Conservation (phyloP, 208 protist species). For the Leishmania guyanensis region DNA sequence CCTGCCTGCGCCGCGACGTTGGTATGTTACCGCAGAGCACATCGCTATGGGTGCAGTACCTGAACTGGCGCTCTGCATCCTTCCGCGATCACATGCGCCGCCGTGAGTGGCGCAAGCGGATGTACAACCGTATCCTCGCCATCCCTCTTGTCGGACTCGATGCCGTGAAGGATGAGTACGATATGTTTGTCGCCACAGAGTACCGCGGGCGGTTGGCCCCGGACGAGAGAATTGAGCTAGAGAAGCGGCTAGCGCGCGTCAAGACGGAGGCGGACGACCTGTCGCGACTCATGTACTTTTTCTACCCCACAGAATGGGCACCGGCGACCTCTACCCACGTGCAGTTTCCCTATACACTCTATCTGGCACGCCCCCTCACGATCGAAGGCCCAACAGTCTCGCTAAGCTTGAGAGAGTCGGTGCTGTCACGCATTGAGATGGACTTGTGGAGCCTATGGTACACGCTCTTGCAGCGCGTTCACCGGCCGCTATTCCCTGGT, state of each 20-base stretch:
- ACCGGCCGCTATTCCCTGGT: slow-evolving; percentile 37
- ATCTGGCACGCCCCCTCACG: slow-evolving; percentile 50
- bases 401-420: slow-evolving; percentile 23
- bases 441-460: slow-evolving; percentile 68
- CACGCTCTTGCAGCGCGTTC: slow-evolving; percentile 46
- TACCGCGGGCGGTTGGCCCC: slow-evolving; percentile 53
- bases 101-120: slow-evolving; percentile 64
- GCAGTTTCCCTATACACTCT: slow-evolving; percentile 36
- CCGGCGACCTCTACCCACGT: slow-evolving; percentile 20
- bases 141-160: slow-evolving; percentile 70
- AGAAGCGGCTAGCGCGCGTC: slow-evolving; percentile 45
- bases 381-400: slow-evolving; percentile 20
- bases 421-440: slow-evolving; percentile 45
- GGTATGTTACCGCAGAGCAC: slow-evolving; percentile 76
- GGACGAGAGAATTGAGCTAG: slow-evolving; percentile 60
- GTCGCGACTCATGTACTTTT: slow-evolving; percentile 32
- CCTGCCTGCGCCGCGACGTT: slow-evolving; percentile 65
- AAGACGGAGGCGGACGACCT: slow-evolving; percentile 50
- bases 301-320: slow-evolving; percentile 36
- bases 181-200: slow-evolving; percentile 65
- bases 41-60: slow-evolving; percentile 71
- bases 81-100: slow-evolving; percentile 46
- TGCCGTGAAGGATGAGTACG: slow-evolving; percentile 77
- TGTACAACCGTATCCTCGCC: slow-evolving; percentile 72
- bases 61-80: slow-evolving; percentile 53